Evolutionary conservation across 768 basidiomycete genomes (phyloP), one percentile per base, ranked within the genome.

Genomic region (Tephrocybe sp.): DNA sequence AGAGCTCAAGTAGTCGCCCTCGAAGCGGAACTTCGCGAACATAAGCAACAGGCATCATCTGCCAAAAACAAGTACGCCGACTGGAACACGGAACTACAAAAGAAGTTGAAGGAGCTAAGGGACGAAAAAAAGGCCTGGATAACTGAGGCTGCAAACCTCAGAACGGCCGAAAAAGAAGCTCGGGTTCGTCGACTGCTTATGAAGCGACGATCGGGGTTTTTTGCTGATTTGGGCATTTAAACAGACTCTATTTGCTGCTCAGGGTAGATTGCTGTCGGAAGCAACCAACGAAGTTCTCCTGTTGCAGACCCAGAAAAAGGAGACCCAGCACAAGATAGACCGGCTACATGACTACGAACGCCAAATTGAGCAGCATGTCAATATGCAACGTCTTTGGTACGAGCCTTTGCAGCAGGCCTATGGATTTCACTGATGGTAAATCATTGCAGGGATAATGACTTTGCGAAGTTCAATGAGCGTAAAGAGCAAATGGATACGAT

Each of bases 91-190:
- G 83, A 91, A 51, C 66, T 94, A n/a, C 84, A 88, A 60, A 82
- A 84, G 50, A 88, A 87, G 62, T 69, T 92, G 48, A 79, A 76
- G 47, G 82, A 82, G 42, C 73, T 90, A 42, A 76, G 90, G 41
- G 88, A 90, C 43, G 87, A 94, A 62, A 91, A 90, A 66, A 84
- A 82, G 61, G 69, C 72, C 3, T 93, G 91, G 88, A 73, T 80
- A 33, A 69, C 69, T 0, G 90, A 93, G 59, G 82, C 85, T 13
- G 80, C 82, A 5, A 68, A 71, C 9, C 73, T 94, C 49, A 80
- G 87, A 12, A 79, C 79, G 7, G 82, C 82, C 23, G 78, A 91
- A 54, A 83, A 84, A 57, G 88, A 92, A 62, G 74, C 77, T 12
- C 77, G 79, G 70, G 90, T 86, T 50, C 50, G 65, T 52, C 15